Evolutionary conservation across 2,329 filamentous ascomycete species (phyloP).

Genomic region (Stachybotrys echinatus): DNA sequence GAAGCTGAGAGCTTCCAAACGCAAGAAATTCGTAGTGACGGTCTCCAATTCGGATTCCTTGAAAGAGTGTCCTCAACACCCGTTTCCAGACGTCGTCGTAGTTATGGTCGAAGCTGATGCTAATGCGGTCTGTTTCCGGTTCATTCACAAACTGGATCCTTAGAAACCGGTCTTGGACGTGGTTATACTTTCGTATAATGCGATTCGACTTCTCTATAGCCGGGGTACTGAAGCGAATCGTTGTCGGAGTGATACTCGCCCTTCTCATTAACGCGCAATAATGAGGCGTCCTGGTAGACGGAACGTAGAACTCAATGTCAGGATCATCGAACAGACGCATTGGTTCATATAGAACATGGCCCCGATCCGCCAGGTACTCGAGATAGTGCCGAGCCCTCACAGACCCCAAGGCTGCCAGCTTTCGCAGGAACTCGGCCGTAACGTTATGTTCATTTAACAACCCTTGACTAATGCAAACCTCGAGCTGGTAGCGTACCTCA

Average conservation of each 20-base stretch:
- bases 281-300: conserved; percentile 51
- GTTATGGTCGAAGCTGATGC: conserved; percentile 45
- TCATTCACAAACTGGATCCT: conserved; percentile 90
- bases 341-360: conserved; percentile 59
- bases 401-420: conserved; percentile 41
- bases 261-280: conserved; percentile 75
- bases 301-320: conserved; percentile 40
- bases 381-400: conserved; percentile 60
- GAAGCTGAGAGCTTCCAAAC: conserved; percentile 91
- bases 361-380: conserved; percentile 66
- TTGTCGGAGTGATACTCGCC: conserved; percentile 77
- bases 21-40: conserved; percentile 85
- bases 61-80: conserved; percentile 62
- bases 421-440: conserved; percentile 58
- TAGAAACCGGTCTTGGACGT: conserved; percentile 72
- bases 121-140: conserved; percentile 53
- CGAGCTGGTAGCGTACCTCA: conserved; percentile 79
- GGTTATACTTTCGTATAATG: conserved; percentile 68
- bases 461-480: conserved; percentile 83
- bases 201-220: conserved; percentile 83
- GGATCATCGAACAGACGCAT: conserved; percentile 63
- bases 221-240: conserved; percentile 72
- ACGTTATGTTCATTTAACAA: conserved; percentile 74
- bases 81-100: conserved; percentile 66
- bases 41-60: conserved; percentile 79